Evolutionary conservation across 805 yeast genomes (phyloP).

Genomic region (Blastobotrys americana): DNA sequence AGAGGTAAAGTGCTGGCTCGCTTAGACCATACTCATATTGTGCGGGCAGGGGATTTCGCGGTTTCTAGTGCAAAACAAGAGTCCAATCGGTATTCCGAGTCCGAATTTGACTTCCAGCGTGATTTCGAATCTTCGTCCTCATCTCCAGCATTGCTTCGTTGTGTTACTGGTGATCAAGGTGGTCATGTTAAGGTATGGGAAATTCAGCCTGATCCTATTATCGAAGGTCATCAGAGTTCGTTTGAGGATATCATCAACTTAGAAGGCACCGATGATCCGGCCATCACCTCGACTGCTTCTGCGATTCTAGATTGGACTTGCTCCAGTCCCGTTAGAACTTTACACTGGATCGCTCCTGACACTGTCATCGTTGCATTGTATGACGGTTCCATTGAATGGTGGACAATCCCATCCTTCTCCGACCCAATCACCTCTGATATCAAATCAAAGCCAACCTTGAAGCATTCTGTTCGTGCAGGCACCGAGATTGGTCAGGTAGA

Average conservation of each 20-base stretch:
- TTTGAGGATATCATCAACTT: background rate
- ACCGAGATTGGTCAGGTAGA: slow-evolving; percentile 23
- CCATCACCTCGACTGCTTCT: background rate
- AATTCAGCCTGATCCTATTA: too few relatives aligned
- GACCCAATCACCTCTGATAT: too few relatives aligned
- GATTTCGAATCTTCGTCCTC: background rate
- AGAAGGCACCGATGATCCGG: background rate
- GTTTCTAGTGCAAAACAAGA: background rate
- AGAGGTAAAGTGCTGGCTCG: slow-evolving; percentile 15
- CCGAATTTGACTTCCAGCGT: slow-evolving; percentile 7
- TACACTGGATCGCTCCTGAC: slow-evolving; percentile 21
- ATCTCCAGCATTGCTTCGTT: slow-evolving; percentile 1
- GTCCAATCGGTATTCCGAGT: background rate
- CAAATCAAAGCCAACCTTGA: slow-evolving; percentile 6
- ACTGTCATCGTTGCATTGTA: slow-evolving; percentile 19
- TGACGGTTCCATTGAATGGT: slow-evolving; percentile 24
- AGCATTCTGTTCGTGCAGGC: slow-evolving; percentile 3
- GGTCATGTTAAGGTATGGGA: slow-evolving; percentile 23
- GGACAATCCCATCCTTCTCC: slow-evolving; percentile 20
- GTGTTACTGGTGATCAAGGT: slow-evolving; percentile 27
- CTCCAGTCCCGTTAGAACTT: slow-evolving; percentile 15
- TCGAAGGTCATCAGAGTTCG: too few relatives aligned
- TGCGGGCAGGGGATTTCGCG: slow-evolving; percentile 20
- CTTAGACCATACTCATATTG: slow-evolving; percentile 22
- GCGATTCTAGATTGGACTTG: slow-evolving; percentile 18